Evolutionary conservation across 495 filamentous ascomycete genomes (phyloP), one percentile per base, ranked within the genome.

Genomic region (Talaromyces proteolyticus): DNA sequence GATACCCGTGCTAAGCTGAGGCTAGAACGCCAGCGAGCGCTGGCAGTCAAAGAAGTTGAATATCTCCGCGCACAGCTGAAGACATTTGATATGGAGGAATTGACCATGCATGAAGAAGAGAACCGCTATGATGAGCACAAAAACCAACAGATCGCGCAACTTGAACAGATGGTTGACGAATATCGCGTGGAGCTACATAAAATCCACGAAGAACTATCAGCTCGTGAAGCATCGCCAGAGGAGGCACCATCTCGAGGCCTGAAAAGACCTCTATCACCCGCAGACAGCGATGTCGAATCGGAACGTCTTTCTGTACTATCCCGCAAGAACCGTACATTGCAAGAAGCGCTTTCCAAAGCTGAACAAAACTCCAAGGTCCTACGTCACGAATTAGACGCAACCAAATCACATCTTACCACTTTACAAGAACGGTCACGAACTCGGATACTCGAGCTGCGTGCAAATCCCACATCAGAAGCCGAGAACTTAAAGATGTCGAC

Each of bases 41-140:
- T 97, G 3, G 89, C 89, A 4, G 66, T 89, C 18, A 95, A 95
- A 58, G 94, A 99, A 62, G 88, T 94, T 6, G 89, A 96, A 54
- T 93, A 92, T 62, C 76, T 99, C 6, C 86, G 94, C 14, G 92
- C 87, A 4, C 93, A 99, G 58, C 70, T 96, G 19, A 94, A 95
- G 63, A 85, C 86, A 0, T 95, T 91, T 50, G 92, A 96, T 53
- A 79, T 82, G 20, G 94, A 97, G 66, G 91, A 96, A 62, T 75
- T 77, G 38, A 92, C 90, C 2, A 86, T 95, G 69, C 82, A 91
- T 49, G 76, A 82, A 2, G 67, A 71, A 6, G 86, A 88, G 14
- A 81, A 74, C 39, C 67, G 67, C 22, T 86, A 86, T 44, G 88
- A 97, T 56, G 79, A 85, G 50, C 78, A 84, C 47, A 95, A 91